Evolutionary conservation across 495 filamentous ascomycete species (phyloP), one percentile per base, ranked within the genome.

Genomic region (Xylaria intraflava): DNA sequence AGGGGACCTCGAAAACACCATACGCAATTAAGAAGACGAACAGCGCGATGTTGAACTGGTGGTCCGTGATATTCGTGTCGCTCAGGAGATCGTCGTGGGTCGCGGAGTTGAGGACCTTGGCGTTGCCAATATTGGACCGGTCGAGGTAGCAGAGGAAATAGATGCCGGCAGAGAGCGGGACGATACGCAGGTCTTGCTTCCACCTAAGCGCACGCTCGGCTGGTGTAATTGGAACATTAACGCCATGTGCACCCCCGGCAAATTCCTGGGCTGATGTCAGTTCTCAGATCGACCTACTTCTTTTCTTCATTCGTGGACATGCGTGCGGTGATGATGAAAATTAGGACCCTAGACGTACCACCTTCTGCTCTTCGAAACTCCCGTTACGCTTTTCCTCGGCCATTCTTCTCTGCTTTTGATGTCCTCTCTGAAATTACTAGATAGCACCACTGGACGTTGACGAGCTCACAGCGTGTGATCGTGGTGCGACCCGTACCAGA

Each of bases 41-140:
- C 0, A 92, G 73, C 6, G 78, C 69, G 8, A 78, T 78, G 64
- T 87, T 88, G 60, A 86, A 93, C 60, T 89, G 78, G 23, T 68
- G 71, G n/a, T 74, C 64, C 1, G 76, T 79, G 75, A 91, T 82
- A 30, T 64, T 51, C 30, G 89, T 73, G 52, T 83, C 74, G 24
- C 73, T 71, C 46, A 81, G 61, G 2, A 92, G 72, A 27, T 85
- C 84, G 52, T 79, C 80, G 41, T 67, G 55, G 0, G 75, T 80
- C 40, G 76, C 62, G 12, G 69, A 52, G 51, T 68, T 68, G 57
- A 63, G 48, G 45, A 68, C 60, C 59, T 78, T 80, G 27, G 62
- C 65, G 42, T 65, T 65, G 27, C 67, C 67, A 33, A 68, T 68
- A 33, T 70, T 70, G n/a, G 61, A 61, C n/a, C 65, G 53, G 35